Base-by-base conservation (phyloP, 2,329 filamentous ascomycete genomes). In the Huntiella bhutanensis region DNA sequence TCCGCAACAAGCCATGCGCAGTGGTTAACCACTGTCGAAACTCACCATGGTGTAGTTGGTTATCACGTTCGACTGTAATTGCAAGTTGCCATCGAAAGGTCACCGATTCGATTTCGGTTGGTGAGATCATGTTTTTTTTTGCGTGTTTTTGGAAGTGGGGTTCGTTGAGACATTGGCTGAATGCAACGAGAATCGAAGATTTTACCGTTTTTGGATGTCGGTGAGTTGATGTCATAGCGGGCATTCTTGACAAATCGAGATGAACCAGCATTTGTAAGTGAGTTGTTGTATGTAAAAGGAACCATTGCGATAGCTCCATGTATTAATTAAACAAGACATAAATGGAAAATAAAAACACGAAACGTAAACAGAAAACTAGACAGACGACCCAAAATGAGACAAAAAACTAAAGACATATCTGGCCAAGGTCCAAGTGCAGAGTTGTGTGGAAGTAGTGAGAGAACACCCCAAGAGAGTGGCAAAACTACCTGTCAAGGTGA, bases 1-100 rank as follows among this genome's bases (percentile, higher is more conserved):
- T 33, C 33, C 4, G 4, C 40, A 38, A 43, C 33, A 32, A 43
- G 16, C 41, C 41, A 41, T 41, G 47, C 33, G 42, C 38, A 46
- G 44, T 43, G 39, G 48, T 15, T 33, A 32, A 45, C 37, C 13
- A 44, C 40, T 40, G 40, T 47, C 33, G 37, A 40, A 38, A 47
- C 39, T 49, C 48, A 49, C 34, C 39, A 47, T 43, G 40, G 48
- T 49, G 48, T 49, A 47, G 43, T 34, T 46, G 44, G 44, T 47
- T 47, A 47, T 44, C 44, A 47, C 48, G 45, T 50, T 47, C 40
- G 40, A 46, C 45, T 50, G 48, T 43, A 50, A 43, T 46, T 47
- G 40, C 11, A 47, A 42, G 15, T 47, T 50, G 48, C 38, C 37
- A 46, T 49, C 43, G 43, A 49, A 46, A 49, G 43, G 43, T 49